Conservation (phyloP, 371 early-diverging fungal species). For the Zopfochytrium polystomum region DNA sequence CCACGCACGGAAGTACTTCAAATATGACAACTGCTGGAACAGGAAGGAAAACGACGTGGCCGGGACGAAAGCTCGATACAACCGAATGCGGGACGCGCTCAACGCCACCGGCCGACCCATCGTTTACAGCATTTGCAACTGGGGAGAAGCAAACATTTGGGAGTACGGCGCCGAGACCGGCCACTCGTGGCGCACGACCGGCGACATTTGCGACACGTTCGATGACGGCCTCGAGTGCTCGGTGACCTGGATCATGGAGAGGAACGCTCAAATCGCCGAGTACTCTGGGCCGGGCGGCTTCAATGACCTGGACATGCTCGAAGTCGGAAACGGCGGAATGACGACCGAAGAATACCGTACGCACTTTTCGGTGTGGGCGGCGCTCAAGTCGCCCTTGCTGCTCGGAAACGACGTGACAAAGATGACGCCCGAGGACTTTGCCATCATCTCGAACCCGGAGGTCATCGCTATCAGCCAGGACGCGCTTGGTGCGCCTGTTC, state of each 20-base stretch:
- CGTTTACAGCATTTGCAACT: constrained; percentile 45
- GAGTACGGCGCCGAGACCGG: constrained; percentile 39
- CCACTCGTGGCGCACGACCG: constrained; percentile 45
- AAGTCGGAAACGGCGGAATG: constrained; percentile 51
- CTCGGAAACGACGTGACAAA: constrained; percentile 36
- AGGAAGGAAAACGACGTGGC: constrained; percentile 20
- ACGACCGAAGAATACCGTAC: constrained; percentile 38
- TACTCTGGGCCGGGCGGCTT: constrained; percentile 42
- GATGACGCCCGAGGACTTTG: constrained; percentile 24
- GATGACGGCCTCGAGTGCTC: constrained; percentile 1
- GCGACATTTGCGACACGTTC: constrained; percentile 38
- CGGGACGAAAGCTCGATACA: constrained; percentile 21
- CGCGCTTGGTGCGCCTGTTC: constrained; percentile 26
- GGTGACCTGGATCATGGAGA: constrained; percentile 20
- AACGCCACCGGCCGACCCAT: constrained; percentile 46
- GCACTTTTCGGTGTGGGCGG: constrained; percentile 46
- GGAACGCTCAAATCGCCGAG: constrained; percentile 18
- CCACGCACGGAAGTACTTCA: too few species aligned
- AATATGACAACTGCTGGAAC: constrained; percentile 50
- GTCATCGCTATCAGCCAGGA: constrained; percentile 50
- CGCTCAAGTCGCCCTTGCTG: constrained; percentile 46
- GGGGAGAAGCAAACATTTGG: constrained; percentile 49
- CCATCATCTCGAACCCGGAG: constrained; percentile 34
- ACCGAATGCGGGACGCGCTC: constrained; percentile 42
- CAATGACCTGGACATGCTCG: constrained; percentile 53